Evolutionary conservation across 2,329 filamentous ascomycete species (phyloP).

Genomic region (Stachybotrys elegans): DNA sequence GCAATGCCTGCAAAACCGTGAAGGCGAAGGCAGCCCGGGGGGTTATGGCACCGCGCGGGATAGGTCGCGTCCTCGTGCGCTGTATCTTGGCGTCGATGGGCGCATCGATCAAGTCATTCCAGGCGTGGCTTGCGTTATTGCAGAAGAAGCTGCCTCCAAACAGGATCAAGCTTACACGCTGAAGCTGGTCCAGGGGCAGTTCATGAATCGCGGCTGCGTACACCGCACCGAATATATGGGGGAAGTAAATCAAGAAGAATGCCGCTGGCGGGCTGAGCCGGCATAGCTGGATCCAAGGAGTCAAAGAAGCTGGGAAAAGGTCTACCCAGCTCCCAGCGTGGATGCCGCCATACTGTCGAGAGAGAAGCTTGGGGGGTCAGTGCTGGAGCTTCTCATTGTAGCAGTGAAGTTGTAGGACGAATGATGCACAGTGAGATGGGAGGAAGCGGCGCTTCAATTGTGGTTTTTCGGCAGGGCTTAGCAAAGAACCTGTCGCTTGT

Average conservation of each 20-base stretch:
- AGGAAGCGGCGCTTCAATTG: background rate
- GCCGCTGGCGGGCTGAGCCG: background rate
- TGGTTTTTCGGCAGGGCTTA: background rate
- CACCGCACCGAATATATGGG: background rate
- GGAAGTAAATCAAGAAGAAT: background rate
- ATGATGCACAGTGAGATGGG: background rate
- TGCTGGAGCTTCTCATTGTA: background rate
- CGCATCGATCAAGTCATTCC: constrained; percentile 30
- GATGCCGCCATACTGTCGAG: background rate
- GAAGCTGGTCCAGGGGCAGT: background rate
- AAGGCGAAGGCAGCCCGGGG: constrained; percentile 22
- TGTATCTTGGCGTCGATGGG: constrained; percentile 23
- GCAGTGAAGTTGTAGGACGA: background rate
- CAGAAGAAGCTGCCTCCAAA: constrained; percentile 16
- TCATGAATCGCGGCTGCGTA: background rate
- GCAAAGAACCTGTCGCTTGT: background rate
- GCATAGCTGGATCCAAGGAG: background rate
- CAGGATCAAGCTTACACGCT: background rate
- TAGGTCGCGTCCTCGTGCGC: constrained; percentile 25
- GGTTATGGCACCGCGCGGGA: constrained; percentile 26
- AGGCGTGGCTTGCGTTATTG: constrained; percentile 12
- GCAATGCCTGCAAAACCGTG: constrained; percentile 17
- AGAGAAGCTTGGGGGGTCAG: background rate
- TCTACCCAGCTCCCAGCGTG: background rate
- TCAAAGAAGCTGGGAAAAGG: background rate